Conservation (phyloP, 192 early-diverging fungal genomes). For the Dissophora globulifera region DNA sequence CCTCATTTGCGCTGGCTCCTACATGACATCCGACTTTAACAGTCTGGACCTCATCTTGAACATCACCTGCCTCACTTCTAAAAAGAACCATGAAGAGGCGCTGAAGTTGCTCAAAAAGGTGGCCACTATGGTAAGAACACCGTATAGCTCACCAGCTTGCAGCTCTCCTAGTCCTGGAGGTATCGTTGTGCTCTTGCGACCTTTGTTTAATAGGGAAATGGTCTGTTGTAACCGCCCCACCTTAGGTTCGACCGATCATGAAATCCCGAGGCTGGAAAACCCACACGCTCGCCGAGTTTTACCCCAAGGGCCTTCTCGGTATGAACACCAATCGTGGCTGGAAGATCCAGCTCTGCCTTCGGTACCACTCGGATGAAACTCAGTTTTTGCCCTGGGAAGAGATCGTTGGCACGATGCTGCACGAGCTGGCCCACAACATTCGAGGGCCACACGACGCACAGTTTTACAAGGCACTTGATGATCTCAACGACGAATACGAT, state of each 20-base stretch:
- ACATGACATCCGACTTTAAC: constrained; percentile 1
- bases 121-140: constrained; percentile 55
- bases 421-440: constrained; percentile 68
- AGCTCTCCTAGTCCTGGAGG: too few species aligned
- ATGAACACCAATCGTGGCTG: constrained; percentile 76
- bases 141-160: too few species aligned
- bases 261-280: constrained; percentile 70
- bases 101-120: constrained; percentile 51
- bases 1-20: neutral
- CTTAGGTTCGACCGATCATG: constrained; percentile 77
- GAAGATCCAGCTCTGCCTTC: constrained; percentile 74
- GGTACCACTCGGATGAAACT: constrained; percentile 60
- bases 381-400: constrained; percentile 69
- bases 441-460: constrained; percentile 71
- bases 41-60: constrained; percentile 23
- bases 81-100: constrained; percentile 58
- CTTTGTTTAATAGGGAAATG: too few species aligned
- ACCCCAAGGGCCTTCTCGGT: constrained; percentile 68
- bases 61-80: constrained; percentile 32
- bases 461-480: constrained; percentile 71
- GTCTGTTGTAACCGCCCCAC: neutral
- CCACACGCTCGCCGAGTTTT: constrained; percentile 67
- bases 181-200: too few species aligned
- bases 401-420: constrained; percentile 81
- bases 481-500: constrained; percentile 72